These are phyloP conservation scores for Phytophthora agathidicida DNA, from an alignment of 352 stramenopile genomes.

Conservation along the genomic window DNA sequence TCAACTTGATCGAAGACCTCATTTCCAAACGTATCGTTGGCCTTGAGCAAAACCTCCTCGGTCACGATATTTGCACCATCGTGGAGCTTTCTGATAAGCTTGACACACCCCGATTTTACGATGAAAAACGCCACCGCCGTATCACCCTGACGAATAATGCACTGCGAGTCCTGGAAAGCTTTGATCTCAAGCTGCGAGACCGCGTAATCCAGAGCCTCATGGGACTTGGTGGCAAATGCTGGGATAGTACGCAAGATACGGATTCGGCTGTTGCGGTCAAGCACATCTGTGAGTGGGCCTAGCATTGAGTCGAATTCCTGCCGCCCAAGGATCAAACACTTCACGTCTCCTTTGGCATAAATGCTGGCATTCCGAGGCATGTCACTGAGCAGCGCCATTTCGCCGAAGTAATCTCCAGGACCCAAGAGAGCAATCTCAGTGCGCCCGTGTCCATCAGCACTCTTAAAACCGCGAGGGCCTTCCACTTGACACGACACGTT, in stretches of 20 bases:
- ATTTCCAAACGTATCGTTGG: slow-evolving; percentile 76
- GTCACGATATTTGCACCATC: slow-evolving; percentile 40
- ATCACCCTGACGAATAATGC: slow-evolving; percentile 63
- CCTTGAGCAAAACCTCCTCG: slow-evolving; percentile 65
- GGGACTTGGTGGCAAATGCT: slow-evolving; percentile 58
- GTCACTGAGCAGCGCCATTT: slow-evolving; percentile 90
- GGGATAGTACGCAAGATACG: slow-evolving; percentile 69
- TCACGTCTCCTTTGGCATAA: slow-evolving; percentile 63
- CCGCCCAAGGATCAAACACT: slow-evolving; percentile 70
- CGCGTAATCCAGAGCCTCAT: slow-evolving; percentile 69
- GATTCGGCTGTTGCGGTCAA: slow-evolving; percentile 75
- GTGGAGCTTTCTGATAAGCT: slow-evolving; percentile 59
- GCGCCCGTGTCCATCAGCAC: slow-evolving; percentile 5
- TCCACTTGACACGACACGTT: slow-evolving; percentile 68
- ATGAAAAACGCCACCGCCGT: slow-evolving; percentile 74
- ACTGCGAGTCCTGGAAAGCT: slow-evolving; percentile 70
- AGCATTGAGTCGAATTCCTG: slow-evolving; percentile 84
- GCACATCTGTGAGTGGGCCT: slow-evolving; percentile 72
- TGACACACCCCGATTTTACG: slow-evolving; percentile 78
- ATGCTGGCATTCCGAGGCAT: slow-evolving; percentile 85
- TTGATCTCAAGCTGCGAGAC: slow-evolving; percentile 82
- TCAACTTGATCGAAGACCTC: slow-evolving; percentile 63
- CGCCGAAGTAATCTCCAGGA: slow-evolving; percentile 91
- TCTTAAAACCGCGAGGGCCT: slow-evolving; percentile 37
- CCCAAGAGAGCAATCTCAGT: slow-evolving; percentile 61